phyloP scores from a whole-genome alignment of 2,329 filamentous ascomycete species.

The Davidsoniella eucalypti region DNA sequence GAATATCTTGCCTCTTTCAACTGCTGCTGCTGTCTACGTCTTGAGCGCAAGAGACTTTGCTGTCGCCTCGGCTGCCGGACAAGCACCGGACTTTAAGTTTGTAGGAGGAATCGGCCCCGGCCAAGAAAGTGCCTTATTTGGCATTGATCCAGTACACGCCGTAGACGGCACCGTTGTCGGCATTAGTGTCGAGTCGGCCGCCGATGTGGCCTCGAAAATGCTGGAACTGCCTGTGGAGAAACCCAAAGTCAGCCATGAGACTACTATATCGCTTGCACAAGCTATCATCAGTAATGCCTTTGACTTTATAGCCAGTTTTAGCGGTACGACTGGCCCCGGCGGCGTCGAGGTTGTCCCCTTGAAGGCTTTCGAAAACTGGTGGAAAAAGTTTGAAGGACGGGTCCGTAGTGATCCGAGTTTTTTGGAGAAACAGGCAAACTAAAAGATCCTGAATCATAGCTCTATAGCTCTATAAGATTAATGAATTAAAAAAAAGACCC shows the following conservation, averaged over 20 bases:
- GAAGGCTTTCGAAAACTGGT: slow-evolving; percentile 93
- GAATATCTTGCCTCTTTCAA: slow-evolving; percentile 51
- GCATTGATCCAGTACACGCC: slow-evolving; percentile 29
- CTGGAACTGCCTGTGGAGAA: slow-evolving; percentile 35
- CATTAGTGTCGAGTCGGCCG: slow-evolving; percentile 62
- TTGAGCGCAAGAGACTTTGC: slow-evolving; percentile 33
- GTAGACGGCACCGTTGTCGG: slow-evolving; percentile 52
- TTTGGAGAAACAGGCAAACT: slow-evolving; percentile 45
- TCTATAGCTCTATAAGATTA: too few relatives aligned
- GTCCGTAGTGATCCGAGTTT: slow-evolving; percentile 78
- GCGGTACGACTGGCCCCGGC: slow-evolving; percentile 39
- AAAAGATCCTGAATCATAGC: slow-evolving; percentile 7
- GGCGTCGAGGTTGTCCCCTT: slow-evolving; percentile 82
- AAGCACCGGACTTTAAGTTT: slow-evolving; percentile 52
- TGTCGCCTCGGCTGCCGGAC: slow-evolving; percentile 24
- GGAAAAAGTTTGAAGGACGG: slow-evolving; percentile 83
- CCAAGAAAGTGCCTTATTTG: slow-evolving; percentile 87
- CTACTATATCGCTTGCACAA: slow-evolving; percentile 66
- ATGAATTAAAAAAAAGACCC: too few relatives aligned
- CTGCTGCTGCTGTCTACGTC: slow-evolving; percentile 81
- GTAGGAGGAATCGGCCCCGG: slow-evolving; percentile 79
- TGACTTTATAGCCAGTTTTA: slow-evolving; percentile 86
- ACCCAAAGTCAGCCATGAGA: slow-evolving; percentile 16
- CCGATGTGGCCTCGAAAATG: slow-evolving; percentile 54
- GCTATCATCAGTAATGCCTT: slow-evolving; percentile 94